phyloP scores from a whole-genome alignment of 2,329 filamentous ascomycete species.

The Raffaelea deltoideospora region DNA sequence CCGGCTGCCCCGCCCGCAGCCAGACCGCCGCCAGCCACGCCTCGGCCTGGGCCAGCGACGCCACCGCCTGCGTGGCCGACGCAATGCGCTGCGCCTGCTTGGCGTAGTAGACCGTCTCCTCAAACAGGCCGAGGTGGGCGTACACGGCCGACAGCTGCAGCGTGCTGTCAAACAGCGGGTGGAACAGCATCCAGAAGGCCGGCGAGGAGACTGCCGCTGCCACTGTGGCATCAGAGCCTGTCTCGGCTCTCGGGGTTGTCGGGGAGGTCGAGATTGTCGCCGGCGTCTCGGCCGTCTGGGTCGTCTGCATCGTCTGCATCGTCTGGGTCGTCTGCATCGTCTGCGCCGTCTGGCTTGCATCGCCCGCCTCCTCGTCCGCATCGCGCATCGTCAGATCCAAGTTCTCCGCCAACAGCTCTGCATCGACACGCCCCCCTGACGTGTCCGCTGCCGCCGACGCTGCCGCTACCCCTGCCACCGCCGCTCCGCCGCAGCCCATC shows the following conservation, averaged over 20 bases:
- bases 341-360: too few species aligned
- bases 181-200: constrained; percentile 66
- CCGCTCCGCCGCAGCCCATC: constrained; percentile 7
- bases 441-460: background rate
- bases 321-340: too few species aligned
- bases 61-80: constrained; percentile 46
- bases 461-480: constrained; percentile 5
- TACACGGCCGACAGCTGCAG: constrained; percentile 64
- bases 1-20: constrained; percentile 40
- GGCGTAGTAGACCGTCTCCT: constrained; percentile 77
- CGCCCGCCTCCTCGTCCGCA: too few species aligned
- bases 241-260: background rate
- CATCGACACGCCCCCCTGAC: too few species aligned
- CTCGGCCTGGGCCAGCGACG: constrained; percentile 38
- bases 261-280: background rate
- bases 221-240: too few species aligned
- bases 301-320: too few species aligned
- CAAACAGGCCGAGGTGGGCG: constrained; percentile 69
- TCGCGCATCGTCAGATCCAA: too few species aligned
- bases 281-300: too few species aligned
- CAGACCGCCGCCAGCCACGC: constrained; percentile 40
- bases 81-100: constrained; percentile 73
- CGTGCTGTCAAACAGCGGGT: constrained; percentile 56
- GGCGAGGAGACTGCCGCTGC: too few species aligned
- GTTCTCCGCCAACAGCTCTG: too few species aligned